These are phyloP conservation scores for Aspergillus sp. DNA, from an alignment of 2,329 filamentous ascomycete genomes.

Conservation along the genomic window DNA sequence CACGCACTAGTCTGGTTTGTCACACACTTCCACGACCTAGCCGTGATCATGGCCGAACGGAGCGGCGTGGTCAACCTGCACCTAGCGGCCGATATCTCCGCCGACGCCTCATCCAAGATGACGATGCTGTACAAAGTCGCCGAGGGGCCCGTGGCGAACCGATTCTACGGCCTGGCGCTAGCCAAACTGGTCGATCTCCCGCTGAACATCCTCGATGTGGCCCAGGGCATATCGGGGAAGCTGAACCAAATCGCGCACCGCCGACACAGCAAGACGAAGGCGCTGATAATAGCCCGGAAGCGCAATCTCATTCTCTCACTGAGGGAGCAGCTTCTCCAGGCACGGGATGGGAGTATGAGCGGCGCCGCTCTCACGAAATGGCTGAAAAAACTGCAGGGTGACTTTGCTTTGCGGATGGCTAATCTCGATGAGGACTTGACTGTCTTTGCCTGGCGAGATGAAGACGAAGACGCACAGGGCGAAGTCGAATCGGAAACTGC, in stretches of 20 bases:
- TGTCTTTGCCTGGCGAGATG: background rate
- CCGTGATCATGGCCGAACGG: slow-evolving; percentile 62
- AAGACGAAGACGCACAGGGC: background rate
- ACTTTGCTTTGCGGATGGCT: slow-evolving; percentile 65
- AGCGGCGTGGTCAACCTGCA: slow-evolving; percentile 76
- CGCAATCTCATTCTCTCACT: slow-evolving; percentile 66
- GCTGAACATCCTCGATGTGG: slow-evolving; percentile 54
- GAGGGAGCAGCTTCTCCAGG: slow-evolving; percentile 62
- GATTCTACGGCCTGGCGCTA: slow-evolving; percentile 76
- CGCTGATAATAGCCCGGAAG: slow-evolving; percentile 51
- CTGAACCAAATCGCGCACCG: slow-evolving; percentile 51
- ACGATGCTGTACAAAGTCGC: slow-evolving; percentile 82
- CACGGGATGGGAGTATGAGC: slow-evolving; percentile 55
- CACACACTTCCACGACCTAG: slow-evolving; percentile 82
- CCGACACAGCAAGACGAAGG: slow-evolving; percentile 50
- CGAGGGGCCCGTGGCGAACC: slow-evolving; percentile 59
- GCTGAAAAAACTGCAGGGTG: slow-evolving; percentile 58
- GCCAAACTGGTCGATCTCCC: slow-evolving; percentile 69
- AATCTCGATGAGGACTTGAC: slow-evolving; percentile 44
- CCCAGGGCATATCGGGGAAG: slow-evolving; percentile 55
- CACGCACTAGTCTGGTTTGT: slow-evolving; percentile 81
- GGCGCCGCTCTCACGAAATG: slow-evolving; percentile 54
- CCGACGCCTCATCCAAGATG: slow-evolving; percentile 53
- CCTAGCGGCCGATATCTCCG: slow-evolving; percentile 58
- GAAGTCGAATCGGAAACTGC: background rate